Conservation (phyloP, 202 grass and related monocot genomes). For the Panicum virgatum region DNA sequence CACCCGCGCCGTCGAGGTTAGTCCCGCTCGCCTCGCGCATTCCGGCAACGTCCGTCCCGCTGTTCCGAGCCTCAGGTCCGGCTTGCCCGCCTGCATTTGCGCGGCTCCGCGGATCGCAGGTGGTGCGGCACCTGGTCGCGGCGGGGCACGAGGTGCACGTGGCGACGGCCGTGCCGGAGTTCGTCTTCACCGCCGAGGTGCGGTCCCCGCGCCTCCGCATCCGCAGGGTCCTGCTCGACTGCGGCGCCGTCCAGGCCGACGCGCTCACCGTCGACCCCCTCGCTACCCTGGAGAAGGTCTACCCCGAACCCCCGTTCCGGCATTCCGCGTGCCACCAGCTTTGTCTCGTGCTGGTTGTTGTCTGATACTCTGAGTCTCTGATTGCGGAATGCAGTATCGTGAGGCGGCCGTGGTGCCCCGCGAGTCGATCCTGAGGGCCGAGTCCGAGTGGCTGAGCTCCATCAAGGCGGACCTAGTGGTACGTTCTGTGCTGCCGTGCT, state of each 20-base stretch:
- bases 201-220: constrained; percentile 73
- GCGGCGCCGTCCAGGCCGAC: constrained; percentile 92
- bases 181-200: constrained; percentile 93
- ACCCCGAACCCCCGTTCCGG: background rate
- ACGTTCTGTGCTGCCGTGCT: background rate
- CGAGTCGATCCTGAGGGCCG: constrained; percentile 70
- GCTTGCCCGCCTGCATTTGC: background rate
- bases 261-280: constrained; percentile 86
- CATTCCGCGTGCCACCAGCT: background rate
- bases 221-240: constrained; percentile 87
- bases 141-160: constrained; percentile 90
- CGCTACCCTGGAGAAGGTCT: constrained; percentile 81
- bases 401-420: constrained; percentile 88
- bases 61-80: background rate
- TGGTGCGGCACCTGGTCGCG: constrained; percentile 75
- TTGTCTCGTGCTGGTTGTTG: background rate
- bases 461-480: constrained; percentile 90
- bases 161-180: constrained; percentile 79
- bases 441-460: constrained; percentile 83
- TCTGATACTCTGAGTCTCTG: background rate
- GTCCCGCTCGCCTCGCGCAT: background rate
- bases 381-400: constrained; percentile 70
- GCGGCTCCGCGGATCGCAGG: constrained; percentile 40
- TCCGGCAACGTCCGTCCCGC: background rate
- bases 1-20: constrained; percentile 85